A percentile compares a stretch with the other conserved stretches of the same genome.
Conservation (phyloP, 164 flowering plant genomes). For the Chloranthus sessilifolius region DNA sequence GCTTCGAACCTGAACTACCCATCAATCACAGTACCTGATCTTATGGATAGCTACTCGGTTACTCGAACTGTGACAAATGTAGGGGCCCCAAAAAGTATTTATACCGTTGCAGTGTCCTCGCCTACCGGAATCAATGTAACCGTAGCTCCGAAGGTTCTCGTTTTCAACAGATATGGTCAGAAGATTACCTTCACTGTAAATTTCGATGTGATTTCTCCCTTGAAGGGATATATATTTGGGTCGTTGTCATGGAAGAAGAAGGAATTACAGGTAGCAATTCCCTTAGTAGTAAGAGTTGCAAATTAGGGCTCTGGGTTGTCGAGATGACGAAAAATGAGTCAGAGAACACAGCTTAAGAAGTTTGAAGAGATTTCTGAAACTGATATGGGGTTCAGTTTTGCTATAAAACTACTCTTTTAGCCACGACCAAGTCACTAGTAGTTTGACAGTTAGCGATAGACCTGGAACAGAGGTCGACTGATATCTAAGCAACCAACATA, state of each 20-base stretch:
- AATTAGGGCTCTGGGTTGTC: slow-evolving; percentile 13
- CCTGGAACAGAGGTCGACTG: no score
- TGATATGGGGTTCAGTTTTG: no score
- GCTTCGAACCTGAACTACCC: slow-evolving; percentile 64
- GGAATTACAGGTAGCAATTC: slow-evolving; percentile 40
- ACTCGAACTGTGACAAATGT: slow-evolving; percentile 64
- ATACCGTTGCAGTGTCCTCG: slow-evolving; percentile 38
- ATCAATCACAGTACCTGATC: slow-evolving; percentile 58
- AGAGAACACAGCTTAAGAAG: neutral
- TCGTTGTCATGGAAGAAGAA: slow-evolving; percentile 52
- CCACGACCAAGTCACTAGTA: no score
- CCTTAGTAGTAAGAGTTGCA: slow-evolving; percentile 45
- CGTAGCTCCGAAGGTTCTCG: slow-evolving; percentile 40
- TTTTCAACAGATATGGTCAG: slow-evolving; percentile 44
- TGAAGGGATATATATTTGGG: slow-evolving; percentile 58
- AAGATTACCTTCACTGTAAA: slow-evolving; percentile 53
- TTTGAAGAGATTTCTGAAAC: no score
- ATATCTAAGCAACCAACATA: no score
- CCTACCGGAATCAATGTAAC: slow-evolving; percentile 54
- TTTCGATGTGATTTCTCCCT: slow-evolving; percentile 39
- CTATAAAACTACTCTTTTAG: no score
- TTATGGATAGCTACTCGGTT: slow-evolving; percentile 34
- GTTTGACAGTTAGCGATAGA: no score
- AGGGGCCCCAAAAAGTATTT: slow-evolving; percentile 42
- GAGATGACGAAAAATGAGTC: slow-evolving; percentile 1